These are phyloP conservation scores for Paramyrothecium sp. DNA, from an alignment of 2,329 filamentous ascomycete species.

Conservation along the genomic window DNA sequence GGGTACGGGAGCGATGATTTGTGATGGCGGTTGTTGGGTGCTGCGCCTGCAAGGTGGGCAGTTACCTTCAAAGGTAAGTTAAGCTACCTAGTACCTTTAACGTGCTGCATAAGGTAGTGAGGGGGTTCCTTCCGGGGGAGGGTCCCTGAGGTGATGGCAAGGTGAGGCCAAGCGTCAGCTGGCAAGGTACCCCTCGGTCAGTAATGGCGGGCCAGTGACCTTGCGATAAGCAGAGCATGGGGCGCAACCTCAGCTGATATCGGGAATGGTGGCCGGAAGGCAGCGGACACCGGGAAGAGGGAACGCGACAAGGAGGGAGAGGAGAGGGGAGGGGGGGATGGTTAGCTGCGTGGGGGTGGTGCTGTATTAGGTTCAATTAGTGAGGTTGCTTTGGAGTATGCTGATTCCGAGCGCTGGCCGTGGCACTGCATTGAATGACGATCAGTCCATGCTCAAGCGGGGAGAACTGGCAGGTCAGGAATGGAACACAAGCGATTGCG, in stretches of 20 bases:
- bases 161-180: not conserved
- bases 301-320: too few species aligned
- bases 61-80: too few species aligned
- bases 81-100: too few species aligned
- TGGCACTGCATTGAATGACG: not conserved
- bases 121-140: not conserved
- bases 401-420: not conserved
- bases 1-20: slow-evolving; percentile 3
- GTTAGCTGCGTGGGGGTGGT: not conserved
- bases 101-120: not conserved
- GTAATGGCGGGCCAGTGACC: not conserved
- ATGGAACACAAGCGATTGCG: not conserved
- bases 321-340: not conserved
- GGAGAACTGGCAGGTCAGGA: not conserved
- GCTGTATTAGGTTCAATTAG: not conserved
- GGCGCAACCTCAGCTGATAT: not conserved
- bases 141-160: not conserved
- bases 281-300: not conserved
- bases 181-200: not conserved
- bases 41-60: not conserved
- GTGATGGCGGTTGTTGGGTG: not conserved
- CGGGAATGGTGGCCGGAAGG: not conserved
- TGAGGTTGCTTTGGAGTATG: not conserved
- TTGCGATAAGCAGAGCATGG: not conserved
- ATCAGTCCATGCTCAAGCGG: not conserved